These are phyloP conservation scores for Chlamydomonas sp. DNA, from an alignment of 139 green algal species.

Conservation along the genomic window DNA sequence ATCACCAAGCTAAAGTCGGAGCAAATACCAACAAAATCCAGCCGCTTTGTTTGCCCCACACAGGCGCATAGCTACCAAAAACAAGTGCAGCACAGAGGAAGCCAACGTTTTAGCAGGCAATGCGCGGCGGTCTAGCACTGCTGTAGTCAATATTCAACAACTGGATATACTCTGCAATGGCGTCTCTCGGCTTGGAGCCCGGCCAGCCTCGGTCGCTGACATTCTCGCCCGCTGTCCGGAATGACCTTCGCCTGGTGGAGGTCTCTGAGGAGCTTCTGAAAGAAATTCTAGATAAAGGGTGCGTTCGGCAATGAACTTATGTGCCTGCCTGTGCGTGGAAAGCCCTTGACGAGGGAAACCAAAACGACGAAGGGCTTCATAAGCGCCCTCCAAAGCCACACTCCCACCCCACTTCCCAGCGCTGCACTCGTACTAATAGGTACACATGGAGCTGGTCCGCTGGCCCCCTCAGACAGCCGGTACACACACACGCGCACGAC, in stretches of 20 bases:
- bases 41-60: too few relatives aligned
- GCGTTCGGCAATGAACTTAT: background rate
- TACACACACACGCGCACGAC: too few relatives aligned
- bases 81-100: too few relatives aligned
- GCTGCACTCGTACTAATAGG: background rate
- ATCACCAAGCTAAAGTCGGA: too few relatives aligned
- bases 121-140: too few relatives aligned
- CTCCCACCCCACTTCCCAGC: background rate
- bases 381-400: background rate
- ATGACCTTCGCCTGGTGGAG: conserved; percentile 46
- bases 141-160: too few relatives aligned
- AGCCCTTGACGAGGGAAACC: background rate
- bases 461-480: too few relatives aligned
- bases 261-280: conserved; percentile 46
- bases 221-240: conserved; percentile 6
- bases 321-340: background rate
- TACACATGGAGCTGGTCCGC: background rate
- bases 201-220: background rate
- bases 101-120: too few relatives aligned
- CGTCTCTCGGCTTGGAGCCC: background rate
- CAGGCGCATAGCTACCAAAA: too few relatives aligned
- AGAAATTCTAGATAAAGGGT: conserved; percentile 42
- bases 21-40: too few relatives aligned
- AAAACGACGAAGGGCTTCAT: background rate
- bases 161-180: background rate